Conservation (phyloP, 352 stramenopile genomes). For the Globisporangium splendens region DNA sequence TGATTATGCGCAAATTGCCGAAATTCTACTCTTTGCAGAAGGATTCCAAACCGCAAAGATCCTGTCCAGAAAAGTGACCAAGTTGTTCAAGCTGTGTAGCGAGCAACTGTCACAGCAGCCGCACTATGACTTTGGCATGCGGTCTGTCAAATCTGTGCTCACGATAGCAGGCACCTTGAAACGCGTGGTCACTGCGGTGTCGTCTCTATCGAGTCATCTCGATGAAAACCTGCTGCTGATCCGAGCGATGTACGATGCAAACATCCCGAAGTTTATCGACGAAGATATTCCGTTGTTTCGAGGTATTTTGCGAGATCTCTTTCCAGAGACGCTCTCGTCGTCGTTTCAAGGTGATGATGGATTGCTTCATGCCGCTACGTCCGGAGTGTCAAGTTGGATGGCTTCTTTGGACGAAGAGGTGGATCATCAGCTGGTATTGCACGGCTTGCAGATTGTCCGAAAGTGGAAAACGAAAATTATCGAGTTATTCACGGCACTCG, state of each 20-base stretch:
- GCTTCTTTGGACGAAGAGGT: slow-evolving; percentile 71
- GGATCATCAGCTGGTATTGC: slow-evolving; percentile 54
- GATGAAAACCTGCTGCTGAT: slow-evolving; percentile 88
- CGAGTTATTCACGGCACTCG: slow-evolving; percentile 90
- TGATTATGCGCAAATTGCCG: slow-evolving; percentile 78
- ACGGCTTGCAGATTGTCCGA: slow-evolving; percentile 55
- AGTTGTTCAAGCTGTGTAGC: slow-evolving; percentile 80
- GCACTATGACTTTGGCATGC: slow-evolving; percentile 90
- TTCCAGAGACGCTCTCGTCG: slow-evolving; percentile 43
- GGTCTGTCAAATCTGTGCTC: slow-evolving; percentile 81
- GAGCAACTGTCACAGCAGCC: slow-evolving; percentile 82
- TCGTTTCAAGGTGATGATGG: neutral
- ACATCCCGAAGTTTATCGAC: slow-evolving; percentile 89
- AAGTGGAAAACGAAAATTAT: slow-evolving; percentile 87
- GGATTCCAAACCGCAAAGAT: slow-evolving; percentile 68
- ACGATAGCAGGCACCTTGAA: slow-evolving; percentile 72
- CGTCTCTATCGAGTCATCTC: slow-evolving; percentile 16
- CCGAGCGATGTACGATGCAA: slow-evolving; percentile 91
- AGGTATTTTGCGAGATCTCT: slow-evolving; percentile 87
- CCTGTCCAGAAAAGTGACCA: slow-evolving; percentile 66
- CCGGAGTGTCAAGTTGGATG: slow-evolving; percentile 33
- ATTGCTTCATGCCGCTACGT: neutral
- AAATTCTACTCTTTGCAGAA: slow-evolving; percentile 82
- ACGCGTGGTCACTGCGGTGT: slow-evolving; percentile 13
- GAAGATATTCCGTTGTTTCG: slow-evolving; percentile 88